Evolutionary conservation across 2,329 filamentous ascomycete genomes (phyloP), one percentile per base, ranked within the genome.

Genomic region (Rosellinia necatrix): DNA sequence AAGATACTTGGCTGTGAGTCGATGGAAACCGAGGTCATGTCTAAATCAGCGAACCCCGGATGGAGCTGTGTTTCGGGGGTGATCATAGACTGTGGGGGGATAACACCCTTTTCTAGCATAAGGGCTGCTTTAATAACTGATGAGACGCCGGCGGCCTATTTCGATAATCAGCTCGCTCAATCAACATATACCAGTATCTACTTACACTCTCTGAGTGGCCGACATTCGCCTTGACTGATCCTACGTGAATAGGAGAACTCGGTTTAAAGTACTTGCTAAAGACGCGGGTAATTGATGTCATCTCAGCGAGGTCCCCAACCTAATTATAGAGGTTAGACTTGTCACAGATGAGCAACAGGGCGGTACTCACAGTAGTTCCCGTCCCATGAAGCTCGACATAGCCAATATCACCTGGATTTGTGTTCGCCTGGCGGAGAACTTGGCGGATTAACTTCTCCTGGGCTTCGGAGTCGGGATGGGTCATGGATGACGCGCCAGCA

Each of bases 351-450:
- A 29, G n/a, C n/a, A 24, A 6, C 35, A 19, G 2, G 3, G 9
- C 3, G 3, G 21, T 13, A 29, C 49, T 49, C n/a, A 57, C 87
- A 66, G 89, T 85, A 0, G 86, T 90, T 37, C 86, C 87, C 3
- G 87, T 89, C 6, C 86, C 87, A 67, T 90, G 86, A 77, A 88
- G 82, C 67, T 89, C 86, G 6, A 88, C 81, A 63, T 85, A 88
- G 64, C 77, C 79, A 53, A 90, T 78, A 47, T 87, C 66, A 7
- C 47, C 38, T 1, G 42, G 34, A 4, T 57, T 48, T 0, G 49
- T 37, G 27, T 46, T 37, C 13, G 56, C 49, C 17, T 54, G 51
- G 12, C 49, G 54, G 27, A 67, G 64, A 3, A 66, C 63, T 4
- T 49, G 32, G 2, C 69, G 19, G 46, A 49, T 15, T 65, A 71